Evolutionary conservation across 2,329 filamentous ascomycete species (phyloP), one percentile per base, ranked within the genome.

Genomic region (Arthrobotrys megalospora): DNA sequence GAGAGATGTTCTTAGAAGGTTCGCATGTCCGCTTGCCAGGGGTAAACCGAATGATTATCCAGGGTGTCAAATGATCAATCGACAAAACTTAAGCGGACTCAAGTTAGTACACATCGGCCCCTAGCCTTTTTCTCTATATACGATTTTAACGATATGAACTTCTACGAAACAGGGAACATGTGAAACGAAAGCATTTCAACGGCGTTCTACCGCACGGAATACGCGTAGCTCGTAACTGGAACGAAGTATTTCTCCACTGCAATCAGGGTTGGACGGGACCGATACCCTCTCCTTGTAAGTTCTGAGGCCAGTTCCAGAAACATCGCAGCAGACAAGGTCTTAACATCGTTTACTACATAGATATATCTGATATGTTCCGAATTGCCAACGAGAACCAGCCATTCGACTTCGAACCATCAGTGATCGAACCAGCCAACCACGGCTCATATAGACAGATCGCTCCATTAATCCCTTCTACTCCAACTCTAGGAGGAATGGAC

Each of bases 171-270:
- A 66, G 63, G 63, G 63, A 66, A 50, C 63, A 66, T 10, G 24
- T 66, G 5, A 66, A 66, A 53, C 19, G 63, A 32, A 66, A 66
- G 6, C 63, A 66, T 43, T 66, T 52, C 47, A 24, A 41, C 10
- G 28, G 32, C 10, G 47, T 52, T n/a, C 34, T 66, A n/a, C 63
- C 63, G 2, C 10, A 36, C 14, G 34, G 32, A 24, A 14, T 66
- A 16, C 63, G 43, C 1, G 43, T 36, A 21, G 45, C 47, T 7
- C 48, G 47, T 36, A 66, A 3, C 19, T 66, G 63, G 63, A 32
- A 66, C 6, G 45, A 53, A 52, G 63, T 66, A n/a, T 66, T 66
- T 32, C 12, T 66, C 1, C 16, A 38, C 34, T 66, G 63, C 34
- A 53, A 66, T 14, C 14, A 52, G n/a, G 11, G 11, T 34, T 66